Evolutionary conservation across 2,329 filamentous ascomycete species (phyloP).

Genomic region (Fusarium floridanum): DNA sequence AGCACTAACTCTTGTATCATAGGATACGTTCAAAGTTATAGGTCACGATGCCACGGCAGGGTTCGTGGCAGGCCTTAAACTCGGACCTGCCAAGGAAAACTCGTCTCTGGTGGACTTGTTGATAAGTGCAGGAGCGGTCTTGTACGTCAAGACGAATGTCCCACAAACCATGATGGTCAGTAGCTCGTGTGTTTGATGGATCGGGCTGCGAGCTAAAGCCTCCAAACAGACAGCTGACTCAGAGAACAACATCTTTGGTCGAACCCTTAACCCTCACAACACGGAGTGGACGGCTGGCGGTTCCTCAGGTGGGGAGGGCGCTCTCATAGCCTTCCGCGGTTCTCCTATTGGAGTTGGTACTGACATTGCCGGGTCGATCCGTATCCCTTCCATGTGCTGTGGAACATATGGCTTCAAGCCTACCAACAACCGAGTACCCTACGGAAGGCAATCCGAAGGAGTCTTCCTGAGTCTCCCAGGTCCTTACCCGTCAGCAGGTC

Average conservation of each 20-base stretch:
- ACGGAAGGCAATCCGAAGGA: not conserved
- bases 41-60: constrained; percentile 37
- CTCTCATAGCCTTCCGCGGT: not conserved
- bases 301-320: constrained; percentile 26
- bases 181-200: not conserved
- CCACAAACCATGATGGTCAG: constrained; percentile 72
- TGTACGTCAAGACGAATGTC: constrained; percentile 59
- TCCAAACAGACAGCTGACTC: constrained; percentile 36
- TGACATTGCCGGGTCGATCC: not conserved
- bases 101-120: constrained; percentile 42
- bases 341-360: not conserved
- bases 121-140: constrained; percentile 38
- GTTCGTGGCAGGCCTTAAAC: constrained; percentile 34
- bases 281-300: constrained; percentile 49
- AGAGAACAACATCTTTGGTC: constrained; percentile 54
- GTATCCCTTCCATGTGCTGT: constrained; percentile 1
- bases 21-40: constrained; percentile 36
- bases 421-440: not conserved
- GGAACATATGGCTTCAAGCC: constrained; percentile 1
- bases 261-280: constrained; percentile 43
- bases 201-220: not conserved
- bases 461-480: not conserved
- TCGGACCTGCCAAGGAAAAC: constrained; percentile 21
- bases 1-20: not conserved
- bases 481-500: not conserved